Conservation (phyloP, 1,139 yeast species). For the Dujonia santamariae region DNA sequence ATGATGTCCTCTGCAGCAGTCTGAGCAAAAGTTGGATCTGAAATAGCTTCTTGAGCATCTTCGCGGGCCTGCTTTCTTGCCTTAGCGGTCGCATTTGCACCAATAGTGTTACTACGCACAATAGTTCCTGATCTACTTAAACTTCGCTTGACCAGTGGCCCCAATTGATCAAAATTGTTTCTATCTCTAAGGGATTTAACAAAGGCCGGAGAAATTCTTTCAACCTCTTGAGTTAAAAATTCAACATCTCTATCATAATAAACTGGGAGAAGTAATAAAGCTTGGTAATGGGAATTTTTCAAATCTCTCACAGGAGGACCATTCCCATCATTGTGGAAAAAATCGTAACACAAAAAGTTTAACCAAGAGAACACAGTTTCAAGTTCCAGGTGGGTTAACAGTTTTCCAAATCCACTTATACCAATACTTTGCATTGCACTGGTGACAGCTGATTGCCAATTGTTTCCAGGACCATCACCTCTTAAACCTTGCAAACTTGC, state of each 20-base stretch:
- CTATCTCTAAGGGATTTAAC: slow-evolving; percentile 46
- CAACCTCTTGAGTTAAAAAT: slow-evolving; percentile 57
- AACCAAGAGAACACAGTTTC: slow-evolving; percentile 76
- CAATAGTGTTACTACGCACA: slow-evolving; percentile 62
- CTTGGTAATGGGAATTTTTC: slow-evolving; percentile 63
- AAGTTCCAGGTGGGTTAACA: slow-evolving; percentile 57
- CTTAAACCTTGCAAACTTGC: slow-evolving; percentile 11
- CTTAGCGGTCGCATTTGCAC: slow-evolving; percentile 69
- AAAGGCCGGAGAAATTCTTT: slow-evolving; percentile 53
- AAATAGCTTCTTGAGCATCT: slow-evolving; percentile 49
- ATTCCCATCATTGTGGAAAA: slow-evolving; percentile 78
- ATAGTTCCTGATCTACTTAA: slow-evolving; percentile 52
- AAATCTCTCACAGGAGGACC: slow-evolving; percentile 73
- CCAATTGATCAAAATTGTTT: slow-evolving; percentile 26
- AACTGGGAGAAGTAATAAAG: slow-evolving; percentile 60
- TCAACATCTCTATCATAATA: slow-evolving; percentile 58
- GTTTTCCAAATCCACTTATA: slow-evolving; percentile 50
- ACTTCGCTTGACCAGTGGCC: slow-evolving; percentile 12
- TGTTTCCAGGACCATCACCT: slow-evolving; percentile 9
- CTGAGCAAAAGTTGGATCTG: slow-evolving; percentile 56
- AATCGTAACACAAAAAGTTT: slow-evolving; percentile 59
- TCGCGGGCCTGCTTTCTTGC: slow-evolving; percentile 53
- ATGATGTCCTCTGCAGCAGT: slow-evolving; percentile 64
- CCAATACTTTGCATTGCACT: slow-evolving; percentile 48
- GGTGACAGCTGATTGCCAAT: slow-evolving; percentile 51